phyloP scores from a whole-genome alignment of 768 basidiomycete species.

The Tulasnella sp. region DNA sequence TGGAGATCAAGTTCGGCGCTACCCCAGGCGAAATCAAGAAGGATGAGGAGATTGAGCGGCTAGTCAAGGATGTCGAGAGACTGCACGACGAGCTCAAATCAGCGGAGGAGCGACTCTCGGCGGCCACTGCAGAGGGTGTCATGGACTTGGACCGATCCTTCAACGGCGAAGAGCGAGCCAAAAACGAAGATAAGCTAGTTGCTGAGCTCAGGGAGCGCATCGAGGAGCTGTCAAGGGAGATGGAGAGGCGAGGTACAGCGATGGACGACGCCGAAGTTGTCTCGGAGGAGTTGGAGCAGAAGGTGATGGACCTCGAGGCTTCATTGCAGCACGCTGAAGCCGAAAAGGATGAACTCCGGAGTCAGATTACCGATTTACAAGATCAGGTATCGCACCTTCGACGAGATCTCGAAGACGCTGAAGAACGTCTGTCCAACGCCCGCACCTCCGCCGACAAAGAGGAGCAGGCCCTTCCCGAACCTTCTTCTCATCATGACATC shows the following conservation, averaged over 20 bases:
- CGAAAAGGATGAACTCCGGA: background rate
- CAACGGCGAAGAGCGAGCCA: background rate
- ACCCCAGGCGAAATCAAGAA: constrained; percentile 10
- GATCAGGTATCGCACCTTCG: background rate
- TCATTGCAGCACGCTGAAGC: constrained; percentile 9
- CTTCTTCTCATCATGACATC: background rate
- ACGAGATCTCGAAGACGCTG: constrained; percentile 51
- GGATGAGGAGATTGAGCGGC: constrained; percentile 1
- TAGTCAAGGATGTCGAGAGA: background rate
- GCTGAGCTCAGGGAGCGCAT: background rate
- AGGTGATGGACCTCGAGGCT: background rate
- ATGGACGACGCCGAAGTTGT: constrained; percentile 1
- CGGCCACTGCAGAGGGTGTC: background rate
- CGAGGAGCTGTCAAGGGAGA: background rate
- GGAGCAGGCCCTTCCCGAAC: background rate
- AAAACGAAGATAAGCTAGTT: background rate
- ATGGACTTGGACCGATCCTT: background rate
- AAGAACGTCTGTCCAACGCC: background rate
- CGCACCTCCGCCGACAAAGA: background rate
- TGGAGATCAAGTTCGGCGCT: constrained; percentile 36
- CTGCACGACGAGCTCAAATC: background rate
- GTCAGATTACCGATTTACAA: background rate
- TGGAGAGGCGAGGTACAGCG: background rate
- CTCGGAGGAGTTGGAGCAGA: constrained; percentile 7
- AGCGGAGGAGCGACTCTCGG: background rate